A percentile compares a stretch with the other conserved stretches of the same genome.
Evolutionary conservation across 2,329 filamentous ascomycete genomes (phyloP).

Genomic region (Colletotrichum ledebouriae): DNA sequence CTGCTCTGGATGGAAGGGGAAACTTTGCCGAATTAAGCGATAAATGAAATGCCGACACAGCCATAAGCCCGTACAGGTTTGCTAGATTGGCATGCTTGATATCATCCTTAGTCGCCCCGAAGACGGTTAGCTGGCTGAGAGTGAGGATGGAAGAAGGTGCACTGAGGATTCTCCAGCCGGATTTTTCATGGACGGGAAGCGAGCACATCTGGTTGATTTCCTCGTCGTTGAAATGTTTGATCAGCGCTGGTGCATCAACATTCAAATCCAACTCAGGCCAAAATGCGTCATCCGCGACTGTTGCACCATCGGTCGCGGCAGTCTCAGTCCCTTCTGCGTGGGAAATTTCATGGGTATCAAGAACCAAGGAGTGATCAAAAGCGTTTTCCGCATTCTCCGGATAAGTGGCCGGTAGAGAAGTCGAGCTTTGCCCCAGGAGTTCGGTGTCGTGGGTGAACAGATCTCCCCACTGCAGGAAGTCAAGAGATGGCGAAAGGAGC

Average conservation of each 20-base stretch:
- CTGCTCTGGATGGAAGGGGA: neutral
- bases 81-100: conserved; percentile 12
- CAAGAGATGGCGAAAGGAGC: conserved; percentile 9
- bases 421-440: neutral
- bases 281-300: neutral
- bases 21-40: conserved; percentile 12
- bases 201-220: conserved; percentile 28
- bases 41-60: conserved; percentile 15
- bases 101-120: neutral
- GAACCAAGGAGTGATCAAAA: no score
- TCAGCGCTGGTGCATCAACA: conserved; percentile 9
- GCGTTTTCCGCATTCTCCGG: neutral
- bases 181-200: conserved; percentile 17
- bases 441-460: conserved; percentile 8
- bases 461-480: conserved; percentile 21
- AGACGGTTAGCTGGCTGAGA: conserved; percentile 5
- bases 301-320: neutral
- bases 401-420: neutral
- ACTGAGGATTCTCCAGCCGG: conserved; percentile 23
- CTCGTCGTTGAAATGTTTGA: conserved; percentile 26
- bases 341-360: no score
- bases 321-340: neutral
- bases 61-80: conserved; percentile 16
- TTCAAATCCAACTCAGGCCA: neutral
- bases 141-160: conserved; percentile 18